Conservation (phyloP, 116 monocot genomes). For the Trichopus zeylanicus region DNA sequence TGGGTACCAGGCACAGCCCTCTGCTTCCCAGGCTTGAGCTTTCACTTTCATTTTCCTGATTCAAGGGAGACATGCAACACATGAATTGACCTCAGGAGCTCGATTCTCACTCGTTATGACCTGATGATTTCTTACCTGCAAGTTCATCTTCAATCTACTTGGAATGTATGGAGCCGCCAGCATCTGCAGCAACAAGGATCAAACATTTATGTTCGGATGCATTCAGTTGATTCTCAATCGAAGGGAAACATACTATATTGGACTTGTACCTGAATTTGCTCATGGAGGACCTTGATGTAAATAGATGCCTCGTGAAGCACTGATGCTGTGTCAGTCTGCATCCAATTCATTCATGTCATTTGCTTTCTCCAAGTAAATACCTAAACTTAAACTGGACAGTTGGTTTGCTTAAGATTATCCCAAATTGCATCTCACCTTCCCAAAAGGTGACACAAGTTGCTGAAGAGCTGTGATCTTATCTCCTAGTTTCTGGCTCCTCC, state of each 20-base stretch:
- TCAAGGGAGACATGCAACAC: background rate
- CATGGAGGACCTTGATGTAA: slow-evolving; percentile 37
- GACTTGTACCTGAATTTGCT: slow-evolving; percentile 36
- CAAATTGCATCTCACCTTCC: background rate
- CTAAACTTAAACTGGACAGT: no score
- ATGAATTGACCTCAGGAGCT: background rate
- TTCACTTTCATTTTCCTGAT: background rate
- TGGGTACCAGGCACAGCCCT: slow-evolving; percentile 21
- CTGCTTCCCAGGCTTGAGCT: slow-evolving; percentile 5
- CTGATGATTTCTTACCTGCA: slow-evolving; percentile 3
- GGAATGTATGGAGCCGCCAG: slow-evolving; percentile 16
- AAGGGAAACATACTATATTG: background rate
- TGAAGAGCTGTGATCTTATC: slow-evolving; percentile 5
- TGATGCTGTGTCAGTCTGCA: slow-evolving; percentile 60
- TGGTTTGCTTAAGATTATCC: no score
- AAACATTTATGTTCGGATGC: no score
- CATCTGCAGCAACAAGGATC: slow-evolving; percentile 2
- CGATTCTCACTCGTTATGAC: background rate
- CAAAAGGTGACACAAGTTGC: background rate
- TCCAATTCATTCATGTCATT: background rate
- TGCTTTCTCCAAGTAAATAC: no score
- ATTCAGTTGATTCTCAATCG: background rate
- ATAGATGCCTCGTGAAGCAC: slow-evolving; percentile 44
- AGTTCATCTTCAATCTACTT: background rate
- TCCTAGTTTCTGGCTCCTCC: background rate